Conservation (phyloP, 768 basidiomycete species). For the Russula griseocarnosa region DNA sequence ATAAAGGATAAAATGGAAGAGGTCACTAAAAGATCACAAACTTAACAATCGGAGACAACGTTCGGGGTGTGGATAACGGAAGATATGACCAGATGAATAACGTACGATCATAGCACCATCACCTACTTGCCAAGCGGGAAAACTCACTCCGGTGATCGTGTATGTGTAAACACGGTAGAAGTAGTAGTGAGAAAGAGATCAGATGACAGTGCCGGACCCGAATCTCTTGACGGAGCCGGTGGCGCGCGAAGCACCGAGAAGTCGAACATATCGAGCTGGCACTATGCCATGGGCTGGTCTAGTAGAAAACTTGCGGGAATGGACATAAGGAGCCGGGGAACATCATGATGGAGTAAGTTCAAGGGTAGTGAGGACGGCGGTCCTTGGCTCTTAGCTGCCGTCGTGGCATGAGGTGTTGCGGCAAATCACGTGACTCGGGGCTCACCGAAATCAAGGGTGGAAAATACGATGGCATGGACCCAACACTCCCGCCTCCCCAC, state of each 20-base stretch:
- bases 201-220: background rate
- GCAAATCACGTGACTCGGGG: constrained; percentile 11
- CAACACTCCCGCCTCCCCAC: too few relatives aligned
- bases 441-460: background rate
- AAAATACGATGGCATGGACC: too few relatives aligned
- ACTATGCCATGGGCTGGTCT: background rate
- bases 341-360: constrained; percentile 13
- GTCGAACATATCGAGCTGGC: background rate
- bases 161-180: background rate
- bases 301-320: background rate
- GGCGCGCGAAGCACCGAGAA: background rate
- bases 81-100: background rate
- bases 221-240: background rate
- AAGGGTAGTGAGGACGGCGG: background rate
- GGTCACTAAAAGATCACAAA: background rate
- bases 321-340: background rate
- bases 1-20: background rate
- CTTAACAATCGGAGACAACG: background rate
- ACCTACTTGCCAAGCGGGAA: background rate
- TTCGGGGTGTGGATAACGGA: background rate
- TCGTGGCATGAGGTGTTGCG: too few relatives aligned
- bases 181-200: background rate
- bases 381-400: background rate
- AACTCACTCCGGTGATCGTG: constrained; percentile 6
- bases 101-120: constrained; percentile 5